Evolutionary conservation across 148 eudicot species (phyloP), one percentile per base, ranked within the genome.

Genomic region (Rhododendron vialii): DNA sequence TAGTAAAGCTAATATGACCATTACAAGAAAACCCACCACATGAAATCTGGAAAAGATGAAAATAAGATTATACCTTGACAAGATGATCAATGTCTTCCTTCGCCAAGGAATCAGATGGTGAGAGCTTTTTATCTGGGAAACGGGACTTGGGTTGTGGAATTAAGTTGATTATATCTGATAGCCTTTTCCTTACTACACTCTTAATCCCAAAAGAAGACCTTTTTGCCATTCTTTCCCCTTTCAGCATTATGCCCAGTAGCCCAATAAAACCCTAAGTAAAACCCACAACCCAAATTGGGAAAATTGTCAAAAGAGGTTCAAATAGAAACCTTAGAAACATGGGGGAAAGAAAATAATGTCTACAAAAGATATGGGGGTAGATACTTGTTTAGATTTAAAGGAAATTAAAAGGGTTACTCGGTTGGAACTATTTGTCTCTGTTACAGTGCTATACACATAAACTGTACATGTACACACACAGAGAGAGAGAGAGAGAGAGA

Each of bases 141-240:
- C 93, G 93, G 26, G 95, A 91, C 88, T 90, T 93, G 59, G 85
- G 83, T 50, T 89, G 91, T 15, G 94, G 90, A 57, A 80, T 85
- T 59, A 90, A 86, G 76, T 95, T 95, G 9, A 95, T 92, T 45
- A 95, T 91, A 57, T 95, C 96, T n/a, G 95, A 92, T 15, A 95
- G 90, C 78, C 90, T 88, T 88, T 91, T 95, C 83, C 91, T 89
- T 47, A 91, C 89, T 28, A 88, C 85, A 47, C 84, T 53, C 18
- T 20, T 20, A 3, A 90, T 15, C 95, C 97, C 97, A 28, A 93
- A 87, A 41, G 94, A 86, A 63, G 94, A 85, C 67, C 88, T 89
- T 88, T 92, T 94, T 1, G 84, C 91, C 93, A 89, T 89, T 69
- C 55, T 89, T 75, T 87, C 86, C 81, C 80, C 89, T 83, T 73